phyloP scores from a whole-genome alignment of 164 flowering plant genomes.

The Nymphaea colorata region DNA sequence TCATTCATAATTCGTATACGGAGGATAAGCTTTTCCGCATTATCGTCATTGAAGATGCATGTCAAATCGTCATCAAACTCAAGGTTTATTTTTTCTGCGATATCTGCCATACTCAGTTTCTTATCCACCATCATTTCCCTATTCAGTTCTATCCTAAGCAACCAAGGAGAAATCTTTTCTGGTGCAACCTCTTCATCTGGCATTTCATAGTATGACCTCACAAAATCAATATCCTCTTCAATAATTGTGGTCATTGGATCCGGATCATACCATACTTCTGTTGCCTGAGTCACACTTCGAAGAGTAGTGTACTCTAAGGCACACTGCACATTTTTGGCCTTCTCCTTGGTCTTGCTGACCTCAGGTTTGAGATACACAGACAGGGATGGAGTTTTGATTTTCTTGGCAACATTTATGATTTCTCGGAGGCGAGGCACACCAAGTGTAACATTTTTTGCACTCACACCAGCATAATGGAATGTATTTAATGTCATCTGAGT shows the following conservation, averaged over 20 bases:
- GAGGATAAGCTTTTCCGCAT: constrained; percentile 89
- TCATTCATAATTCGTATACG: constrained; percentile 98
- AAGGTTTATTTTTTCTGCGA: constrained; percentile 90
- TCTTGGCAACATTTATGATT: constrained; percentile 93
- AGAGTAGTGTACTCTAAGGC: constrained; percentile 90
- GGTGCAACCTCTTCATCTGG: constrained; percentile 97
- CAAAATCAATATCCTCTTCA: constrained; percentile 92
- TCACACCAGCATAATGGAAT: constrained; percentile 99
- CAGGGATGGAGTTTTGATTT: constrained; percentile 93
- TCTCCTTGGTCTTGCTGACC: constrained; percentile 69
- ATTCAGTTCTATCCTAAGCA: constrained; percentile 90
- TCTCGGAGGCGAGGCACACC: constrained; percentile 98
- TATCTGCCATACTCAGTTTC: constrained; percentile 95
- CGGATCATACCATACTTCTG: constrained; percentile 99
- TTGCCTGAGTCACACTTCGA: constrained; percentile 95
- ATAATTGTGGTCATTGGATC: constrained; percentile 96
- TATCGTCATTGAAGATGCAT: constrained; percentile 95
- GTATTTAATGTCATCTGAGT: constrained; percentile 99
- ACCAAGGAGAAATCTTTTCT: constrained; percentile 96
- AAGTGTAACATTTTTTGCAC: constrained; percentile 98
- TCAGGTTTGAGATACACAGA: constrained; percentile 87
- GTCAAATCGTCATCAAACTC: constrained; percentile 94
- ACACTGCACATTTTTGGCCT: constrained; percentile 93
- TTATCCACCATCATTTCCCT: constrained; percentile 99
- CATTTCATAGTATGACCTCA: constrained; percentile 95